A percentile compares a stretch with the other conserved stretches of the same genome.
Evolutionary conservation across 371 early-diverging fungal genomes (phyloP).

Genomic region (Haplosporangium sp.): DNA sequence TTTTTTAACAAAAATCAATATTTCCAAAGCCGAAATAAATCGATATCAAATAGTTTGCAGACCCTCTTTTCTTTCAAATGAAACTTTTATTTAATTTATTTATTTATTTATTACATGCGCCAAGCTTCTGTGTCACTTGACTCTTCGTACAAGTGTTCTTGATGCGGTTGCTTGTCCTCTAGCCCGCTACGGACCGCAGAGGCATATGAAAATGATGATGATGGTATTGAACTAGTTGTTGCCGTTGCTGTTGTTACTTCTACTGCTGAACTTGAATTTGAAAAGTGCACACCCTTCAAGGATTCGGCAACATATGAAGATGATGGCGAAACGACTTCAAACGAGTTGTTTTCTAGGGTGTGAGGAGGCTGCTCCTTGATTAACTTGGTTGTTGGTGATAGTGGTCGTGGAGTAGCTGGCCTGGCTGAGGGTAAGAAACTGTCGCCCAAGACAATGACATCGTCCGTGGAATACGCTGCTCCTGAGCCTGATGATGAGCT

Average conservation of each 20-base stretch:
- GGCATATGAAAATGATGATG: slow-evolving; percentile 21
- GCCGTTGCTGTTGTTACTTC: slow-evolving; percentile 3
- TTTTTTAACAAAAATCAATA: slow-evolving; percentile 29
- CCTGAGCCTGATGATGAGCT: slow-evolving; percentile 20
- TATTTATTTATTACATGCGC: slow-evolving; percentile 14
- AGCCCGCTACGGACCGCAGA: slow-evolving; percentile 23
- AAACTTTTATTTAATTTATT: neutral
- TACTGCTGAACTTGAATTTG: neutral
- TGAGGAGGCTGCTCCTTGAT: neutral
- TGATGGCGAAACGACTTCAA: slow-evolving; percentile 18
- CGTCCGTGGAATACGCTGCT: slow-evolving; percentile 4
- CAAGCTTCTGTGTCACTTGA: slow-evolving; percentile 49
- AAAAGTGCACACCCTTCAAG: neutral
- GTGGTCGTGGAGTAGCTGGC: slow-evolving; percentile 10
- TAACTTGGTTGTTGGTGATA: slow-evolving; percentile 4
- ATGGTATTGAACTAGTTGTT: neutral
- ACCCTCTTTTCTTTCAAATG: neutral
- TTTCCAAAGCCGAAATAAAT: slow-evolving; percentile 58
- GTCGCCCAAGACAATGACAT: slow-evolving; percentile 30
- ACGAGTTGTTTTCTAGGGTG: slow-evolving; percentile 6
- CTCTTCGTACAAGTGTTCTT: slow-evolving; percentile 27
- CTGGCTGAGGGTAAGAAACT: slow-evolving; percentile 10
- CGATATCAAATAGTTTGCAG: slow-evolving; percentile 44
- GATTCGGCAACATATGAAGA: slow-evolving; percentile 8
- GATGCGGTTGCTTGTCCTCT: slow-evolving; percentile 4